Conservation (phyloP, 768 basidiomycete species). For the Lactarius tabidus region DNA sequence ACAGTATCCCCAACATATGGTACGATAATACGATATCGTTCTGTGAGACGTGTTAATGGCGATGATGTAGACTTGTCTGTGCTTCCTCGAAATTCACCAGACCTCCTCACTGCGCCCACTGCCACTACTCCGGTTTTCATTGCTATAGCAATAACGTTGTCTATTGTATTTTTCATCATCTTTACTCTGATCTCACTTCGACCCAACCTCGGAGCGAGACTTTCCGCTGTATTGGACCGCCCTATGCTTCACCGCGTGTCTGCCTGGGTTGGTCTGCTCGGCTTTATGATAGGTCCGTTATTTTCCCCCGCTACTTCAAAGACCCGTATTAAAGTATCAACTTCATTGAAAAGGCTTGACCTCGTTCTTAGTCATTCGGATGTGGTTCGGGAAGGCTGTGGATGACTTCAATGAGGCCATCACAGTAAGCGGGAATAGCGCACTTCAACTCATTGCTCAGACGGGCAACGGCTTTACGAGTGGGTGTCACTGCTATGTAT, state of each 20-base stretch:
- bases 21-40: slow-evolving; percentile 33
- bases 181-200: slow-evolving; percentile 66
- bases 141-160: slow-evolving; percentile 53
- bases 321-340: background rate
- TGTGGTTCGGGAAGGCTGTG: slow-evolving; percentile 79
- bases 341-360: slow-evolving; percentile 47
- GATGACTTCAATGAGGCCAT: slow-evolving; percentile 73
- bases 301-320: background rate
- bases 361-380: slow-evolving; percentile 65
- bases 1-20: slow-evolving; percentile 59
- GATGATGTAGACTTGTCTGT: slow-evolving; percentile 54
- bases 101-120: slow-evolving; percentile 55
- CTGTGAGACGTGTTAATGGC: slow-evolving; percentile 2
- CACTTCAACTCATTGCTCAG: slow-evolving; percentile 56
- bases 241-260: slow-evolving; percentile 54
- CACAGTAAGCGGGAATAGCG: slow-evolving; percentile 45
- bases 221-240: slow-evolving; percentile 47
- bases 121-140: slow-evolving; percentile 60
- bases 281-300: slow-evolving; percentile 64
- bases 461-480: slow-evolving; percentile 74
- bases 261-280: slow-evolving; percentile 72
- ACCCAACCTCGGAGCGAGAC: slow-evolving; percentile 54
- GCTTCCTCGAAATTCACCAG: slow-evolving; percentile 54
- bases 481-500: slow-evolving; percentile 36
- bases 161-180: slow-evolving; percentile 57